phyloP scores from a whole-genome alignment of 163 green algal species.

The Prototheca cutis region DNA sequence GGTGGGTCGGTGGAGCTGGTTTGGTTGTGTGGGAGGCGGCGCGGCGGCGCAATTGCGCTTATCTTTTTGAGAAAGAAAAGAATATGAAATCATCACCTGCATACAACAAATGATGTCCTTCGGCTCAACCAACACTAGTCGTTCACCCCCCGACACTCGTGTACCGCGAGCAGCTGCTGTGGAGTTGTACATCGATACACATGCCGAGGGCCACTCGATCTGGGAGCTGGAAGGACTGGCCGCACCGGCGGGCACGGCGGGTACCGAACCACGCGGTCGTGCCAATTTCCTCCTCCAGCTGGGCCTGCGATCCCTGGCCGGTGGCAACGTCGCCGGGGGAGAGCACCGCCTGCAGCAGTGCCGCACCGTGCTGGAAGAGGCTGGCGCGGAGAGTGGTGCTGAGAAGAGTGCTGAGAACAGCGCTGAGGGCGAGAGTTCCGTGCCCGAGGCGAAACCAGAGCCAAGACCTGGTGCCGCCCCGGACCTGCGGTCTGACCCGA shows the following conservation, averaged over 20 bases:
- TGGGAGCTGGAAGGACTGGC: conserved; percentile 14
- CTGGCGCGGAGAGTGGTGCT: not conserved
- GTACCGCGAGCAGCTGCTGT: too few species aligned
- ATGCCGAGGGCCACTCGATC: conserved; percentile 13
- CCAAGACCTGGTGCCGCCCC: too few species aligned
- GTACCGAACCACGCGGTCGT: conserved; percentile 3
- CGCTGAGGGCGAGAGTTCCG: not conserved
- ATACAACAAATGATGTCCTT: too few species aligned
- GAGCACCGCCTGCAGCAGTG: conserved; percentile 13
- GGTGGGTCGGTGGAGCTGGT: too few species aligned
- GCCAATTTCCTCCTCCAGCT: conserved; percentile 36
- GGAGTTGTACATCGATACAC: conserved; percentile 17
- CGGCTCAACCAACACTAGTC: too few species aligned
- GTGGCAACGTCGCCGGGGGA: conserved; percentile 16
- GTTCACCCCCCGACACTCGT: too few species aligned
- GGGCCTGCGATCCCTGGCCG: conserved; percentile 24
- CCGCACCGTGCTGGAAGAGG: conserved; percentile 12
- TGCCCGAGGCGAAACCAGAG: not conserved
- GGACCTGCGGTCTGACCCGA: too few species aligned
- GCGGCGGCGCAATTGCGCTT: too few species aligned
- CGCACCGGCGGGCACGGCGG: not conserved
- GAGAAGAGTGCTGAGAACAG: not conserved
- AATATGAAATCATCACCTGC: too few species aligned
- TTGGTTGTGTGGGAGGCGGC: not conserved
- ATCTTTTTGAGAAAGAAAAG: too few species aligned